Evolutionary conservation across 805 yeast genomes (phyloP), one percentile per base, ranked within the genome.

Genomic region (Candida xiaguanensis): DNA sequence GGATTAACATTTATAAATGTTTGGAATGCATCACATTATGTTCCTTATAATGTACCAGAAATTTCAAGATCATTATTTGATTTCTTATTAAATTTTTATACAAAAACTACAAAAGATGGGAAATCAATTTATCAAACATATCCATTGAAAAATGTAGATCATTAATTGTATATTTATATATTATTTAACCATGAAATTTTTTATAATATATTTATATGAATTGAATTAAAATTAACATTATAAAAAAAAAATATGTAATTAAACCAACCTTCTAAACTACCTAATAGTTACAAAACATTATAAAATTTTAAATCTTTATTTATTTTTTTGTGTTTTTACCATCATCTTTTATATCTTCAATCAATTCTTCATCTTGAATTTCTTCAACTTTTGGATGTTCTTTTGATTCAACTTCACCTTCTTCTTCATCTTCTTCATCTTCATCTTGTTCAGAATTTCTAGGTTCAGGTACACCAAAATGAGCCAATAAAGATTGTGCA

Each of bases 21-120:
- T 2, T 77, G 63, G 57, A 78, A 86, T 49, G 79, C 95, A 0
- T 83, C 95, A 3, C 98, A 93, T 55, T 93, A 91, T 98, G 93
- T 89, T 17, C 95, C 98, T 1, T 82, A 75, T 47, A 97, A 90
- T 56, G 64, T 77, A 36, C 85, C 93, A 1, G 77, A 72, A 35
- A 72, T 75, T 20, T 75, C 90, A 7, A 70, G 89, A 48, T 87
- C 88, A n/a, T 61, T 90, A 44, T 63, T 89, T 29, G 89, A 87
- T 51, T 44, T 76, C 17, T 49, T 70, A 20, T 48, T 60, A 1
- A 59, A 60, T 1, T 63, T 66, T 39, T 58, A 42, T 35, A 59
- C 58, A 27, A 48, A 46, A 15, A 42, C 35, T 14, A 49, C 50
- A 0, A 42, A 42, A 16, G 25, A 30, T 13, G 36, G 36, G 3